Base-by-base conservation (phyloP, 2,329 filamentous ascomycete genomes). In the Chaetomium strumarium region DNA sequence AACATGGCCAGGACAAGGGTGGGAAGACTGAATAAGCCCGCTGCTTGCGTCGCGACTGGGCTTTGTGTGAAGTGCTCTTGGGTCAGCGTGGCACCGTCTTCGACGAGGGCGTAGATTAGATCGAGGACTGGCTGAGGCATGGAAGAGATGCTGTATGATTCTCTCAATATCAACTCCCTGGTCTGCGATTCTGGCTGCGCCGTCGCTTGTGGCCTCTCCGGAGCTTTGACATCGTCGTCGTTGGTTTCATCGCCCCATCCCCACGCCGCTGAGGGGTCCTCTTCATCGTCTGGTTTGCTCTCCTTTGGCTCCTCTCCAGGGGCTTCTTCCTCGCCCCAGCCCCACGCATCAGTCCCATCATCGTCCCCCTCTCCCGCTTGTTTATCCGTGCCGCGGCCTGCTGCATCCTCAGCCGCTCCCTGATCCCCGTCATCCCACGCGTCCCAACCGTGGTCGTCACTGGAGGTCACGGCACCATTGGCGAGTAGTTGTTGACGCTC, bases 71-170 rank as follows among this genome's bases (percentile, higher is more conserved):
- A 71, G 34, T 62, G 71, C 48, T 55, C 68, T 38, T 75, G 64
- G 20, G 81, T 80, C 43, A 92, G 70, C 1, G 73, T 75, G 10
- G 80, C 78, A 1, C 76, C 83, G 58, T 87, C 83, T 55, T 84
- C 78, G 56, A 80, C 67, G 29, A 85, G 76, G 12, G 73, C 64
- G 19, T 75, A 72, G 48, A 92, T 81, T 29, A 88, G 76, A 16
- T 80, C 75, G 17, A 91, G 75, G 12, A 97, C 83, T 4, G 84
- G 81, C 55, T 90, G 85, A 0, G 93, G 92, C 67, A 96, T 86
- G 2, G 87, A 86, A 0, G 92, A 96, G 47, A 96, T 87, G 53
- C 84, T 88, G 67, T 96, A 99, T 1, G 80, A 87, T 70, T 99
- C 93, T 56, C 79, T 86, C 41, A 97, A 71, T 0, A 88, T 86